These are phyloP conservation scores for Diaporthe eres DNA, from an alignment of 2,329 filamentous ascomycete species.

Conservation along the genomic window DNA sequence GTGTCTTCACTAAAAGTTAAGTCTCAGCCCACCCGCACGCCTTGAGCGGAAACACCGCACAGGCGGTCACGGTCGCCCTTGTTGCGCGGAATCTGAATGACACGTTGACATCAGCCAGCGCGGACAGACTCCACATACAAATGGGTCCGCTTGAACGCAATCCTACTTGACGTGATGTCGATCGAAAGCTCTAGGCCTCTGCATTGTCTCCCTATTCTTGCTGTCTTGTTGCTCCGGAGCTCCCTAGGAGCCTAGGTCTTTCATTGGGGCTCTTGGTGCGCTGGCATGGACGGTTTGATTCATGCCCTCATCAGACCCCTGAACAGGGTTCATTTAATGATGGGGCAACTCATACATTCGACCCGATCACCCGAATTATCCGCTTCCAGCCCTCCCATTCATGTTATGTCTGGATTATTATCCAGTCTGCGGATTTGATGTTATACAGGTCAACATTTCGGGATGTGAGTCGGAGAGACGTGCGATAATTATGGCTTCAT, in stretches of 20 bases:
- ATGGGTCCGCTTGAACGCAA: background rate
- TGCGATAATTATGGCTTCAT: background rate
- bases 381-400: too few species aligned
- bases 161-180: background rate
- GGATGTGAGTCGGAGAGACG: background rate
- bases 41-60: background rate
- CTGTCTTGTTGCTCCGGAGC: background rate
- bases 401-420: background rate
- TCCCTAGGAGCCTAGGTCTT: background rate
- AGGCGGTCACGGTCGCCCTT: background rate
- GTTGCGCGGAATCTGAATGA: constrained; percentile 10
- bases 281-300: background rate
- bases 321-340: background rate
- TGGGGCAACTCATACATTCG: background rate
- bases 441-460: background rate
- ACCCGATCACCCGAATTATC: background rate
- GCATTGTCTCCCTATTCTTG: background rate
- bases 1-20: background rate
- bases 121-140: constrained; percentile 12
- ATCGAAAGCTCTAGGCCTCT: constrained; percentile 3
- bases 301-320: background rate
- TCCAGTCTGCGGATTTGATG: too few species aligned
- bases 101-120: background rate
- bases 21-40: background rate
- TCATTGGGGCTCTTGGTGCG: background rate